A percentile compares a stretch with the other conserved stretches of the same genome.
These are phyloP conservation scores for Orbilia blumenaviensis DNA, from an alignment of 2,329 filamentous ascomycete species.

Conservation along the genomic window DNA sequence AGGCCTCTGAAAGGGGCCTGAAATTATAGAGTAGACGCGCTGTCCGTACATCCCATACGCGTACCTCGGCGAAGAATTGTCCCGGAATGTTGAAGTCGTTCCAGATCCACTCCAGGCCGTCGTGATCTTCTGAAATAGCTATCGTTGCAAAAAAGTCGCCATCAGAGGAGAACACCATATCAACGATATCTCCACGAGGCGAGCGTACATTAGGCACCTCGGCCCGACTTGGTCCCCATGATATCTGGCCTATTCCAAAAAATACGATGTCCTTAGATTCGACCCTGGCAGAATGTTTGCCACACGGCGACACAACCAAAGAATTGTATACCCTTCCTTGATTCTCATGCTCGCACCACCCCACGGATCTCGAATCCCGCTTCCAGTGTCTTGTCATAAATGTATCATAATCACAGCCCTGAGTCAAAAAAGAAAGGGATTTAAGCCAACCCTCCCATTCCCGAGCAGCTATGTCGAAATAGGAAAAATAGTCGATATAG, in stretches of 20 bases:
- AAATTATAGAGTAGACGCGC: background rate
- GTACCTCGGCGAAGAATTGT: background rate
- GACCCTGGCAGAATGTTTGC: background rate
- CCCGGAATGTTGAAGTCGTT: no score
- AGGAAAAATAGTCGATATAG: no score
- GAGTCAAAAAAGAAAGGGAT: no score
- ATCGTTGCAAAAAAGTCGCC: background rate
- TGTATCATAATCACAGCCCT: no score
- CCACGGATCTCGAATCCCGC: no score
- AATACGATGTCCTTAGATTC: no score
- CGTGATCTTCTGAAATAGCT: background rate
- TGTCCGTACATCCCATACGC: background rate
- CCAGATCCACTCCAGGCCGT: background rate
- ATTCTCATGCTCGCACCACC: no score
- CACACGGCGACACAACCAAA: background rate
- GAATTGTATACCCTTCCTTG: no score
- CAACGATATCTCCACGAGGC: background rate
- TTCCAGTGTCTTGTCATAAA: no score
- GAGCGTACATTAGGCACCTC: background rate
- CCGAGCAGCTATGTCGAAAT: no score
- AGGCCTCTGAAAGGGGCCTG: background rate
- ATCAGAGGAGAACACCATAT: background rate
- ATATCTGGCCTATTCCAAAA: no score
- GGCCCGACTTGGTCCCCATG: background rate
- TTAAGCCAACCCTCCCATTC: no score